Percentiles rank a stretch among this genome's conserved stretches.
phyloP scores from a whole-genome alignment of 73 alveolate genomes.

The Paramecium biaurelia region DNA sequence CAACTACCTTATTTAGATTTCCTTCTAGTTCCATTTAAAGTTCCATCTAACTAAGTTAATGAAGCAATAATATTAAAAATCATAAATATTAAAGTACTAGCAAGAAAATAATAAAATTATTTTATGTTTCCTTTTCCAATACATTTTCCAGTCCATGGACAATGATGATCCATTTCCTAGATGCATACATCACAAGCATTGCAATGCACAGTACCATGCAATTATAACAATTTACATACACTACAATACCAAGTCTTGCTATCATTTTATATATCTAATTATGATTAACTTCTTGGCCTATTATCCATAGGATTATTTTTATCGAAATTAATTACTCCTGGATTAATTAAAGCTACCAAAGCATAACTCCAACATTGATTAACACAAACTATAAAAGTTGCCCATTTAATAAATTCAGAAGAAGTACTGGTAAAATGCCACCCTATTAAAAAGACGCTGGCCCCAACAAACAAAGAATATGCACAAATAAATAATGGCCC shows the following conservation, averaged over 20 bases:
- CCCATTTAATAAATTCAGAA: not conserved
- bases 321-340: conserved; percentile 39
- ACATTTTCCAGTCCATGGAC: conserved; percentile 86
- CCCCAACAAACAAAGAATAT: conserved; percentile 1
- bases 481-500: conserved; percentile 61
- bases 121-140: conserved; percentile 68
- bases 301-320: not conserved
- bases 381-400: not conserved
- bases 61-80: conserved; percentile 27
- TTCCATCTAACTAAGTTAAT: not conserved
- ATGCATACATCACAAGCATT: conserved; percentile 76
- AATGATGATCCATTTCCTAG: conserved; percentile 74
- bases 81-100: conserved; percentile 55
- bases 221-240: conserved; percentile 50
- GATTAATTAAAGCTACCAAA: conserved; percentile 51
- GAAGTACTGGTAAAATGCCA: conserved; percentile 12
- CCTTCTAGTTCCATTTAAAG: not conserved
- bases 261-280: not conserved
- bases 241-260: conserved; percentile 53
- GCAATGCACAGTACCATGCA: conserved; percentile 67
- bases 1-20: not conserved
- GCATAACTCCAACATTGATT: conserved; percentile 5
- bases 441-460: conserved; percentile 34
- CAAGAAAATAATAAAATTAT: conserved; percentile 60
- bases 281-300: not conserved